Base-by-base conservation (phyloP, 768 basidiomycete genomes). In the Tephrocybe rancida region DNA sequence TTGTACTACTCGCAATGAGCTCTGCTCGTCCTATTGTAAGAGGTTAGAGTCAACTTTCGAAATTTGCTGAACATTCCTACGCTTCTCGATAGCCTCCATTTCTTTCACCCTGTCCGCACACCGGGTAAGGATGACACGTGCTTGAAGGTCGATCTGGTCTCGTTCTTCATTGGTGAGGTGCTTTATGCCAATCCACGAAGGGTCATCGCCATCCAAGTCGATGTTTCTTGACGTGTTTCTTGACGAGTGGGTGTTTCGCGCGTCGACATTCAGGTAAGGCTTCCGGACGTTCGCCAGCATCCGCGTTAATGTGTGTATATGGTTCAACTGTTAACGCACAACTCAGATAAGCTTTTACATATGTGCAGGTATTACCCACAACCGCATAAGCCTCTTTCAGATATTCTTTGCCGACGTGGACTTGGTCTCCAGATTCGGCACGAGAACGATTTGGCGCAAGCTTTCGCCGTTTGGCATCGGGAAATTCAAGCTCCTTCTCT, bases 71-170 rank as follows among this genome's bases (percentile, higher is more conserved):
- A 54, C 14, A 54, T 53, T 56, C 63, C 67, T 73, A 98, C 96
- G 84, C 70, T 90, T 88, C 75, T 98, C 97, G 24, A 92, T 72
- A 35, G 78, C 76, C 67, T 98, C 97, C 82, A 99, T 85, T 68
- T 88, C 84, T 61, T 85, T 87, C 7, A 98, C 88, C 60, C 91
- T 78, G 58, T 95, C 90, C 27, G 92, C 85, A 73, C 94, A 97
- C 48, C 87, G 83, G 45, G 86, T 81, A 44, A 98, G 76, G 50
- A 97, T 88, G 62, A 93, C 81, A 59, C 90, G 87, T 27, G 92
- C 89, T 66, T 96, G 90, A 55, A 95, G 73, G 77, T 99, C 97
- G 48, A 99, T 91, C 72, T 97, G 93, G 71, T 98, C 95, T 56
- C 95, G 80, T 68, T 99, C 95, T 57, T 92, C 85, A 65, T 98